Base-by-base conservation (phyloP, 495 filamentous ascomycete genomes). In the Recurvomyces mirabilis region DNA sequence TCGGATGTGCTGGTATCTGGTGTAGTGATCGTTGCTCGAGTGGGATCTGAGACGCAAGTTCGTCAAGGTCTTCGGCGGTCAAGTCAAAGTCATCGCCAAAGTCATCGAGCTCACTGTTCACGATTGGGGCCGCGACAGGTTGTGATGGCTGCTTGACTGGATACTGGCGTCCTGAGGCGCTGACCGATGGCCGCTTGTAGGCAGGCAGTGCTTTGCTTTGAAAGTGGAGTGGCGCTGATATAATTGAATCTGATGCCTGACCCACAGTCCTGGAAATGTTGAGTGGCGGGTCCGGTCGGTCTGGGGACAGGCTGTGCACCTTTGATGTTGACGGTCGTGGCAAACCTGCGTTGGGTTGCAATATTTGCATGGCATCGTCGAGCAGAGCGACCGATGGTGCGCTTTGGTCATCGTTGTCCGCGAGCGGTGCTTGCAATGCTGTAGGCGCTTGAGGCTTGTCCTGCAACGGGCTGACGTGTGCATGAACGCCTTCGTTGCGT, bases 61-160 rank as follows among this genome's bases (percentile, higher is more conserved):
- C 56, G 24, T 60, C 55, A 12, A 60, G 40, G 32, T 59, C 54
- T 18, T 48, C 54, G n/a, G 41, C 55, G 24, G 46, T 46, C 12
- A 57, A 23, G 30, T 60, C 54, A 18, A 54, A 43, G 61, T 51
- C 56, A 46, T 83, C 80, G 33, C 72, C 71, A 55, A 77, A 81
- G 41, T 78, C 68, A 43, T 71, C 65, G 33, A 51, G 61, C 11
- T 43, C 43, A 10, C 46, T 47, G n/a, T 60, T 55, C 5, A 51
- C 56, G n/a, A 42, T 34, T 13, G 15, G 54, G 40, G 37, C 31
- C 15, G 25, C 43, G 19, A 24, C 51, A 33, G 44, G 51, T 31
- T 41, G 47, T 38, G 30, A 25, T 14, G 21, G 12, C 26, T 45
- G 19, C 26, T 47, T 41, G 15, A 22, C 29, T 32, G 33, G 37